A percentile compares a stretch with the other conserved stretches of the same genome.
Conservation (phyloP, 2,329 filamentous ascomycete genomes). For the Penicillium rolfsii region DNA sequence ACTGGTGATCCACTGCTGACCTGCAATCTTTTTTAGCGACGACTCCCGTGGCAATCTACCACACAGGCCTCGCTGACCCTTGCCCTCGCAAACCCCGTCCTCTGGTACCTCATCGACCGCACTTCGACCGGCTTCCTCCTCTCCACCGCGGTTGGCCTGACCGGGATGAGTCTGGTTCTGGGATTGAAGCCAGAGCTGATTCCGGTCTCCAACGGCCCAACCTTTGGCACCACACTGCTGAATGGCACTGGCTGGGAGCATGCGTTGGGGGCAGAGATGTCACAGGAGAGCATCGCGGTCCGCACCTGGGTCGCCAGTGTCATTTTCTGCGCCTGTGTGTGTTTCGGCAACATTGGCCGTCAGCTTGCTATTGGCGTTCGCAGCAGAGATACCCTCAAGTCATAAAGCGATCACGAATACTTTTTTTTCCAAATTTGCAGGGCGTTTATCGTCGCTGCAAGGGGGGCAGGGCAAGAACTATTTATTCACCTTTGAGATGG, state of each 20-base stretch:
- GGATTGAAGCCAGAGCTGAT: conserved; percentile 77
- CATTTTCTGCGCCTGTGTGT: conserved; percentile 90
- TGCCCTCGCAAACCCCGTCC: conserved; percentile 84
- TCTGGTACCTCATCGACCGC: conserved; percentile 96
- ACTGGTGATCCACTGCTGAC: background rate
- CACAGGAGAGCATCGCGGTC: conserved; percentile 60
- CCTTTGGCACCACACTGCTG: conserved; percentile 34
- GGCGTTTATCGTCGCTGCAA: background rate
- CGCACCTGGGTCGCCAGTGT: conserved; percentile 91
- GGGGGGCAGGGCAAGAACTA: background rate
- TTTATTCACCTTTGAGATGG: conserved; percentile 1
- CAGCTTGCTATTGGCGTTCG: conserved; percentile 63
- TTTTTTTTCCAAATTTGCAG: background rate
- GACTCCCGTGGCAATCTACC: conserved; percentile 89
- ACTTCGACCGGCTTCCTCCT: conserved; percentile 82
- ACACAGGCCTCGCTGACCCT: conserved; percentile 91
- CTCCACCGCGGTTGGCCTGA: conserved; percentile 71
- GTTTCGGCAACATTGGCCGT: conserved; percentile 93
- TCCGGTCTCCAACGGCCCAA: conserved; percentile 62
- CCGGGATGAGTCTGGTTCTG: conserved; percentile 74
- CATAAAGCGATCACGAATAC: conserved; percentile 16
- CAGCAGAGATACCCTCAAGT: conserved; percentile 27
- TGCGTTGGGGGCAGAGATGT: conserved; percentile 41
- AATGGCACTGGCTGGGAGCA: conserved; percentile 38
- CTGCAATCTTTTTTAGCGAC: conserved; percentile 61